A percentile compares a stretch with the other conserved stretches of the same genome.
Evolutionary conservation across 1,284 basidiomycete species (phyloP).

Genomic region (Apiotrichum mycotoxinovorans): DNA sequence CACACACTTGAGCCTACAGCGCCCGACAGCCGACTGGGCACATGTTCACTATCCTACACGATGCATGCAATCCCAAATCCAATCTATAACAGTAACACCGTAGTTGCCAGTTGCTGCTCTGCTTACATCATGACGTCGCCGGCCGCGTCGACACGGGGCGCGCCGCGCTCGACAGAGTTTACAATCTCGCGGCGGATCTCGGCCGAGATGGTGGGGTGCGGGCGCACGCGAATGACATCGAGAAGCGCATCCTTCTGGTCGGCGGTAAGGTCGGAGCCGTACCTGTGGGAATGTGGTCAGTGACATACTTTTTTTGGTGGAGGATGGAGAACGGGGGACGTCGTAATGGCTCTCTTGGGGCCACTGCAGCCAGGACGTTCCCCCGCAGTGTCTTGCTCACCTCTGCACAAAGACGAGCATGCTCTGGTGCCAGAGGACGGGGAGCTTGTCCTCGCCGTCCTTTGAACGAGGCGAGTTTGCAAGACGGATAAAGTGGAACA

Average conservation of each 20-base stretch:
- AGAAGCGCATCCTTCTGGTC: conserved; percentile 98
- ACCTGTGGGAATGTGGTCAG: no score
- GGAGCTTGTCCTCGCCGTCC: conserved; percentile 61
- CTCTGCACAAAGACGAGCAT: conserved; percentile 90
- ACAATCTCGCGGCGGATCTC: conserved; percentile 82
- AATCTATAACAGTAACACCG: neutral
- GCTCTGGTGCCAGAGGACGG: conserved; percentile 98
- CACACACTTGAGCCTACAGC: no score
- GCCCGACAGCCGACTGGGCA: no score
- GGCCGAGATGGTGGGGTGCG: conserved; percentile 81
- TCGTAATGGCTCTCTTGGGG: no score
- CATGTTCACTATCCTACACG: conserved; percentile 7
- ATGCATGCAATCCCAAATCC: conserved; percentile 1
- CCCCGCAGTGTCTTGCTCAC: no score
- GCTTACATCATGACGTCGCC: conserved; percentile 41
- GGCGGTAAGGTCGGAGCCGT: conserved; percentile 91
- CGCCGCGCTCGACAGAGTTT: conserved; percentile 54
- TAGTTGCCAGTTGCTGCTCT: neutral
- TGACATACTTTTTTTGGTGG: no score
- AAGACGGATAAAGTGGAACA: conserved; percentile 96
- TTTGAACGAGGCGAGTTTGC: conserved; percentile 81
- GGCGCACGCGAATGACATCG: conserved; percentile 82
- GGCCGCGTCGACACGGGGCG: conserved; percentile 43
- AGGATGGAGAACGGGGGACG: no score
- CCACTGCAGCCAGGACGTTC: no score